Base-by-base conservation (phyloP, 2,329 filamentous ascomycete species). In the Xylaria sp. region DNA sequence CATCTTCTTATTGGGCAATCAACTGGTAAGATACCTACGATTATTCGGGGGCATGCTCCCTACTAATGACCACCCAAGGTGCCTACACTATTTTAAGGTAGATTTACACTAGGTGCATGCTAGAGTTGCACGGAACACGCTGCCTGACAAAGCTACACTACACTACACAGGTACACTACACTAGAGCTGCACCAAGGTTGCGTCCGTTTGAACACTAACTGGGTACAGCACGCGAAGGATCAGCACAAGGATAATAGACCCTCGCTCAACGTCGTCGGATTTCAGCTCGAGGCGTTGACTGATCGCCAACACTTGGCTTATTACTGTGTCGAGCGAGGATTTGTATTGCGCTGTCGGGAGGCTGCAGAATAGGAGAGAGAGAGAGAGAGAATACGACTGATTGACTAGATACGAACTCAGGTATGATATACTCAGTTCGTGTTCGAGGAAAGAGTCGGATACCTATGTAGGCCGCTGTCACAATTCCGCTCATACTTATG, bases 401-500 rank as follows among this genome's bases (percentile, higher is more conserved):
- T 6, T n/a, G 33, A 38, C 19, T 5, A 48, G 7, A 13, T 15
- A 38, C n/a, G n/a, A n/a, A n/a, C n/a, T n/a, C n/a, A n/a, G n/a
- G n/a, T n/a, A 43, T 43, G 11, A 43, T 35, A 35, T 35, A 7
- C 31, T 35, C 31, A 35, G 31, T 35, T 13, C 31, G n/a, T n/a
- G n/a, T n/a, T n/a, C n/a, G n/a, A n/a, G n/a, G n/a, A n/a, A n/a
- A n/a, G n/a, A n/a, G n/a, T 53, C 46, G 33, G 41, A 31, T 37
- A 19, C 25, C n/a, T n/a, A n/a, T n/a, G 27, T 23, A 29, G 35
- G 33, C 41, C 9, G 41, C 33, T 25, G 31, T 40, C 23, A 52
- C 29, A 23, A 35, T 58, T 41, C 48, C 59, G 59, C 59, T 54
- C 59, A 48, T n/a, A n/a, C n/a, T n/a, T 49, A 49, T 62, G 41